Evolutionary conservation across 768 basidiomycete species (phyloP), one percentile per base, ranked within the genome.

Genomic region (Pisolithus tinctorius): DNA sequence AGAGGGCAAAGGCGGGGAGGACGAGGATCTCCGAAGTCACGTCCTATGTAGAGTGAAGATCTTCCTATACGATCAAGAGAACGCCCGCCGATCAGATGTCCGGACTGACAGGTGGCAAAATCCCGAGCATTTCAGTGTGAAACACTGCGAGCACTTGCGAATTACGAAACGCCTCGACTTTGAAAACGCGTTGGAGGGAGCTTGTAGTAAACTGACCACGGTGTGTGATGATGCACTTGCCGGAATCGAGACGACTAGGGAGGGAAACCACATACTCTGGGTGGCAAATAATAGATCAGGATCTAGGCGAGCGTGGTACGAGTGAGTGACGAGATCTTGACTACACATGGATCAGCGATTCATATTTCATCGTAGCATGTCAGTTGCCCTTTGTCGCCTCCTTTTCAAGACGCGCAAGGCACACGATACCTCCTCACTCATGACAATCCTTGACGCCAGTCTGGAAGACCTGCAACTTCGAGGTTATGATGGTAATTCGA

Each of bases 381-480:
- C 93, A 0, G 82, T 82, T 1, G 83, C 87, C 0, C 72, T 96
- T 16, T 89, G 88, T 64, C 81, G 82, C 10, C 67, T 85, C 5
- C 69, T 94, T 29, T 87, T 95, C 56, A 77, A 83, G 47, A 73
- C 79, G 1, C 82, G 84, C 2, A 84, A 86, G 64, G 78, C 83
- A 16, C 88, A 92, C 59, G 93, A 97, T 62, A 83, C 87, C 0
- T 71, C 96, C 13, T 67, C 95, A 8, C 83, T 96, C 55, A 86
- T 89, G 79, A 94, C 92, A 0, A 89, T 97, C 43, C 74, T 97
- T 16, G 88, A 88, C 0, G 94, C 93, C 0, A 86, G 92, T 50
- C 66, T 95, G n/a, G 75, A 81, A 44, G 81, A 87, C 10, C 69
- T 94, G 50, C 82, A 82, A 56, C 72, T 88, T 29, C 73, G 90